Conservation (phyloP, 805 yeast genomes). For the Myxozyma neglecta region DNA sequence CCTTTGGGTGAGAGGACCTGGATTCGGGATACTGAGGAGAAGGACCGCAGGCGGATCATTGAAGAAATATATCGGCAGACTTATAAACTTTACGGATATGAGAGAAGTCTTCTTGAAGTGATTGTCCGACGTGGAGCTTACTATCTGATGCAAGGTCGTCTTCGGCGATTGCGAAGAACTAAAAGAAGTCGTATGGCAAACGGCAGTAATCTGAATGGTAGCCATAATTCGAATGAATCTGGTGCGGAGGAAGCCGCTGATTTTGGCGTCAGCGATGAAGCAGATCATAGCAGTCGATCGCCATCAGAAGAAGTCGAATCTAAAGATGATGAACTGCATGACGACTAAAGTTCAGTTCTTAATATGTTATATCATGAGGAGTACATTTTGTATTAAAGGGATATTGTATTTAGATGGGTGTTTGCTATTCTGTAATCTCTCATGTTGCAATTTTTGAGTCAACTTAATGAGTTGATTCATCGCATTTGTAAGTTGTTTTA, state of each 20-base stretch:
- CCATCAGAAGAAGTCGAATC: conserved; percentile 9
- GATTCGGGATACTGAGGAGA: conserved; percentile 72
- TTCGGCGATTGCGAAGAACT: conserved; percentile 58
- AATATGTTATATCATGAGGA: too few species aligned
- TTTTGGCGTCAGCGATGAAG: conserved; percentile 1
- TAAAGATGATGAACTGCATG: conserved; percentile 4
- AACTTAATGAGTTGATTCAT: too few species aligned
- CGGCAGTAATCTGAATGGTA: neutral
- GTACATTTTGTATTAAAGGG: too few species aligned
- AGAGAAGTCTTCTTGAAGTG: conserved; percentile 59
- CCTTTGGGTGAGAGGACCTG: conserved; percentile 77
- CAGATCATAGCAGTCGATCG: conserved; percentile 9
- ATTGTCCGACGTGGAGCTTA: conserved; percentile 81
- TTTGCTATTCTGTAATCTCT: too few species aligned
- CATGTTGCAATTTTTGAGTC: too few species aligned
- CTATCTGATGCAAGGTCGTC: conserved; percentile 72
- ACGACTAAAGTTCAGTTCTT: neutral
- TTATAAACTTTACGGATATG: conserved; percentile 52
- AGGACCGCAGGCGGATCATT: conserved; percentile 52
- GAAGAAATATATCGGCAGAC: conserved; percentile 52
- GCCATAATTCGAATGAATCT: neutral
- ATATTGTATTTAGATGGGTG: too few species aligned
- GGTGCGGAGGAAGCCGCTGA: neutral
- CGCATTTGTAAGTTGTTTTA: too few species aligned
- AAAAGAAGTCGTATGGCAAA: conserved; percentile 10